Evolutionary conservation across 2,329 filamentous ascomycete genomes (phyloP).

Genomic region (Didymella pomorum): DNA sequence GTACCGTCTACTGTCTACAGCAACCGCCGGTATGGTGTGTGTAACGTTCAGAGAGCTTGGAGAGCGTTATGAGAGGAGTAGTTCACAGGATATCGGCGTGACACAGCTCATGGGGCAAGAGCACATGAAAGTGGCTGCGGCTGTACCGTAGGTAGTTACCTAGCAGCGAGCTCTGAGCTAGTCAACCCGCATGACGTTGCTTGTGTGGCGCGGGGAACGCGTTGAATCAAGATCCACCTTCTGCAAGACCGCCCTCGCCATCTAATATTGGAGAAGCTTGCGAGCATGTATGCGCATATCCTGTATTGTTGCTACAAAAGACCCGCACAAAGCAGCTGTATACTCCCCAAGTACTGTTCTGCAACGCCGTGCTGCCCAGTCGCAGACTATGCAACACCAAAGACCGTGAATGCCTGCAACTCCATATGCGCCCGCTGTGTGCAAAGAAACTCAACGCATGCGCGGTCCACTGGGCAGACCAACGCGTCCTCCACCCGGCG

Average conservation of each 20-base stretch:
- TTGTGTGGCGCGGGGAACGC: conserved; percentile 21
- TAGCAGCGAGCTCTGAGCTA: conserved; percentile 13
- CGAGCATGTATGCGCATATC: not conserved
- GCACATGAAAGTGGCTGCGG: conserved; percentile 22
- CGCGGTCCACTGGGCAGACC: conserved; percentile 51
- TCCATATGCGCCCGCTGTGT: conserved; percentile 32
- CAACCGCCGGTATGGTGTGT: conserved; percentile 8
- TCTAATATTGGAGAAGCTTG: conserved; percentile 5
- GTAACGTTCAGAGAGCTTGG: conserved; percentile 3
- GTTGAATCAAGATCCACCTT: conserved; percentile 8
- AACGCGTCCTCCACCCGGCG: conserved; percentile 44
- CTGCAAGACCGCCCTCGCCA: not conserved
- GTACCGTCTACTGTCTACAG: conserved; percentile 8
- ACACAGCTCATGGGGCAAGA: conserved; percentile 16
- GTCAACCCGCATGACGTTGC: conserved; percentile 23
- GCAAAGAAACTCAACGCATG: conserved; percentile 39
- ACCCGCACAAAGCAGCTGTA: conserved; percentile 2
- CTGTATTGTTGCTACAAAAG: conserved; percentile 7
- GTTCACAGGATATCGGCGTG: not conserved
- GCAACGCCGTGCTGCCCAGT: conserved; percentile 16
- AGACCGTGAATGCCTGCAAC: conserved; percentile 15
- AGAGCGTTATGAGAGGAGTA: not conserved
- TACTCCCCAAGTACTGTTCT: not conserved
- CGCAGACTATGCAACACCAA: conserved; percentile 17
- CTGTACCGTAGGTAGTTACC: conserved; percentile 16